phyloP scores from a whole-genome alignment of 495 filamentous ascomycete species.

The Penicillium psychrofluorescens region DNA sequence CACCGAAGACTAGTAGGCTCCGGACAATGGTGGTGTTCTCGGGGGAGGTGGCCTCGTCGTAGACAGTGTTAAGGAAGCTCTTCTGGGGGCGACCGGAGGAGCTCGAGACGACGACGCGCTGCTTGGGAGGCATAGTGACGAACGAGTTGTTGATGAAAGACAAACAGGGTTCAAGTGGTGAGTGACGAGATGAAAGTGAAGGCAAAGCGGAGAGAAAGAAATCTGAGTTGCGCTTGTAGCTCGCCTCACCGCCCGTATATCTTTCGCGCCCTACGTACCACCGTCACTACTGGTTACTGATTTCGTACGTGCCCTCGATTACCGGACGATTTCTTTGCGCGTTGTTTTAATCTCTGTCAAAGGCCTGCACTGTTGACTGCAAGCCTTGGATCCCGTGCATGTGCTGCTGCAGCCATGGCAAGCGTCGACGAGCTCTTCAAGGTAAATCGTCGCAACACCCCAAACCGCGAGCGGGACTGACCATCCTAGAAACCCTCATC shows the following conservation, averaged over 20 bases:
- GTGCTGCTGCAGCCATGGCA: constrained; percentile 47
- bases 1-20: constrained; percentile 65
- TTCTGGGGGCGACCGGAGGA: constrained; percentile 31
- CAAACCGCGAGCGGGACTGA: constrained; percentile 9
- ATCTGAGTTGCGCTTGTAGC: constrained; percentile 39
- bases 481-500: constrained; percentile 33
- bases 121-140: constrained; percentile 31
- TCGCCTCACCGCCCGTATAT: constrained; percentile 26
- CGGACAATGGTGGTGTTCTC: constrained; percentile 72
- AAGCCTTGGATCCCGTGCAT: background rate
- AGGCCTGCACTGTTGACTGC: too few species aligned
- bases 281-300: too few species aligned
- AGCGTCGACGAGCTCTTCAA: constrained; percentile 83
- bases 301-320: too few species aligned
- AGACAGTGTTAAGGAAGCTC: constrained; percentile 44
- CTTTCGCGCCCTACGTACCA: constrained; percentile 15
- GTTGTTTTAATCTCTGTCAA: too few species aligned
- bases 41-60: constrained; percentile 57
- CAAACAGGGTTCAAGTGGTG: background rate
- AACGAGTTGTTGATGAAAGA: constrained; percentile 6
- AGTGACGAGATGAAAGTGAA: constrained; percentile 4
- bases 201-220: constrained; percentile 27
- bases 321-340: too few species aligned
- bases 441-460: constrained; percentile 30
- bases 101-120: constrained; percentile 29